Conservation (phyloP, 768 basidiomycete genomes). For the Lactarius akahatsu region DNA sequence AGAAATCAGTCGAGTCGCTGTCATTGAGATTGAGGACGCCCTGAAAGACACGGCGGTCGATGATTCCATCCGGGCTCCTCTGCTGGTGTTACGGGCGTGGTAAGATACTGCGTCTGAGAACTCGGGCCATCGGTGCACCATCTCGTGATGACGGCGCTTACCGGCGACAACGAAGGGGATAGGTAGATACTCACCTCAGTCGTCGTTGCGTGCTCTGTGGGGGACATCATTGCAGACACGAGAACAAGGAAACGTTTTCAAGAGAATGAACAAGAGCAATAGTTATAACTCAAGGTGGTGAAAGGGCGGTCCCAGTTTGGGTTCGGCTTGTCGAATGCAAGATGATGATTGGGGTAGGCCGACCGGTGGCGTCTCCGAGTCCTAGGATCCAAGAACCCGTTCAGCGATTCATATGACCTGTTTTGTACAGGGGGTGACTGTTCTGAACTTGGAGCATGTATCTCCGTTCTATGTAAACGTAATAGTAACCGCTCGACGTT, state of each 20-base stretch:
- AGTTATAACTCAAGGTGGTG: not conserved
- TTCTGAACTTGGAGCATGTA: constrained; percentile 6
- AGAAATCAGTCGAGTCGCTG: constrained; percentile 22
- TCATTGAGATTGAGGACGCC: constrained; percentile 15
- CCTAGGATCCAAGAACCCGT: not conserved
- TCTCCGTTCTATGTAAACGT: constrained; percentile 11
- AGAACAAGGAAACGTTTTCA: not conserved
- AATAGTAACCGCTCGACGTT: not conserved
- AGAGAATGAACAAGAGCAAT: not conserved
- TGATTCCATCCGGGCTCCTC: not conserved
- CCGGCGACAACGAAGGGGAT: not conserved
- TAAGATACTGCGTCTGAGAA: not conserved
- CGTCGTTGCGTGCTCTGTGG: not conserved
- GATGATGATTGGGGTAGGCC: not conserved
- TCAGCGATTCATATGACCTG: constrained; percentile 16
- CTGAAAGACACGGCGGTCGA: constrained; percentile 23
- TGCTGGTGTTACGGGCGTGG: not conserved
- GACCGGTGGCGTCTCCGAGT: not conserved
- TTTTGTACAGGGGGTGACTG: constrained; percentile 12
- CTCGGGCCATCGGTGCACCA: not conserved
- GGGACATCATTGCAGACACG: not conserved
- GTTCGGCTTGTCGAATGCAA: not conserved
- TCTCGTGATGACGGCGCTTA: not conserved
- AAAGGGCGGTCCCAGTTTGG: not conserved
- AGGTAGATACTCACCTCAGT: not conserved